These are phyloP conservation scores for Eucalyptus pauciflora DNA, from an alignment of 345 rosid species.

Conservation along the genomic window DNA sequence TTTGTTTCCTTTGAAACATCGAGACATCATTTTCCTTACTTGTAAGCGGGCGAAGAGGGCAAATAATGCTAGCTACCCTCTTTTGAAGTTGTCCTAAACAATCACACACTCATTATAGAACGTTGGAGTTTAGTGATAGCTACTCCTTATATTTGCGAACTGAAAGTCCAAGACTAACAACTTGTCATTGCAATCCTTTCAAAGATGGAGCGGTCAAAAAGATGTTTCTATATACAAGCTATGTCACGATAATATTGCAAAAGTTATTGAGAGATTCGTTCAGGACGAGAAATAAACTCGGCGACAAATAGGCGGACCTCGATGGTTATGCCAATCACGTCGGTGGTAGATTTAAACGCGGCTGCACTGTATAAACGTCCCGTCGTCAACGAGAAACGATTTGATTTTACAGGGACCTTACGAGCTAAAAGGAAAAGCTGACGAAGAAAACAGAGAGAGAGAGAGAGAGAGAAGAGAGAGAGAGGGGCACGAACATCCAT, in stretches of 20 bases:
- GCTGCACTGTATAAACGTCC: neutral
- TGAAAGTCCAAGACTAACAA: neutral
- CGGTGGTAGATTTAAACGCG: neutral
- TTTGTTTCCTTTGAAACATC: neutral
- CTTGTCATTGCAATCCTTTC: neutral
- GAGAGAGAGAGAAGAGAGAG: neutral
- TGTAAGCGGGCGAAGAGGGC: neutral
- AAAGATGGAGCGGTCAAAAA: neutral
- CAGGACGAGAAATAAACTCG: neutral
- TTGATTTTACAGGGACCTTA: neutral
- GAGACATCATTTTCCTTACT: neutral
- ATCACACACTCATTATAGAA: neutral
- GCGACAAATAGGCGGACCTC: neutral
- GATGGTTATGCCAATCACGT: neutral
- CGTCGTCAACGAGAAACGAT: neutral
- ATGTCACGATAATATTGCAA: neutral
- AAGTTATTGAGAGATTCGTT: neutral
- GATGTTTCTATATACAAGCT: neutral
- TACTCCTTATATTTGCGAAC: neutral
- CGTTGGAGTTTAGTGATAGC: neutral
- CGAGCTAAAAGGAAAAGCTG: neutral
- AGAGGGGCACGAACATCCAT: neutral
- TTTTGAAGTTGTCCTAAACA: neutral
- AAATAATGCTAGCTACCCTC: neutral
- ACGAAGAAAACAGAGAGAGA: neutral